phyloP scores from a whole-genome alignment of 257 asterid genomes.

The Fraxinus quadrangulata region DNA sequence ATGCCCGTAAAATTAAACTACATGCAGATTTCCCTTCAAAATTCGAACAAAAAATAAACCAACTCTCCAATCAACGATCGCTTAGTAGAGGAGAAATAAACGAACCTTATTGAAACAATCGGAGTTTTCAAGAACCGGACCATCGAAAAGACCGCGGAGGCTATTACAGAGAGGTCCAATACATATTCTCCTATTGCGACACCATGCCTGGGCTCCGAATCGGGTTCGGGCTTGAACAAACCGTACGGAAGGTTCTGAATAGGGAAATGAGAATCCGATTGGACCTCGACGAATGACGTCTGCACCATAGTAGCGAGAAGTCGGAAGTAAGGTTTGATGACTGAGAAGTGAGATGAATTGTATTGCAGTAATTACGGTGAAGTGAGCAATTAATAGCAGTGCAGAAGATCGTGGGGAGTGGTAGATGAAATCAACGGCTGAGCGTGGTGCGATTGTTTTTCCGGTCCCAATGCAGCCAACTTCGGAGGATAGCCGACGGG shows the following conservation, averaged over 20 bases:
- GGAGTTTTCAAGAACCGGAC: conserved; percentile 57
- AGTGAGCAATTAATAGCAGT: no score
- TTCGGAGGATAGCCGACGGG: no score
- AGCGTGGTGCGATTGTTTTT: not conserved
- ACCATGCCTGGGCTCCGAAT: conserved; percentile 64
- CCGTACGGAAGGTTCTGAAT: conserved; percentile 92
- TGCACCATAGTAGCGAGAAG: conserved; percentile 44
- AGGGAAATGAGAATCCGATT: conserved; percentile 86
- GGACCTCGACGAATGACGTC: conserved; percentile 75
- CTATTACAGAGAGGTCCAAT: conserved; percentile 68
- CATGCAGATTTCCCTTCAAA: not conserved
- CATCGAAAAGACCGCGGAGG: conserved; percentile 76
- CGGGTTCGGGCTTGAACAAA: conserved; percentile 62
- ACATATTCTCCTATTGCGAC: conserved; percentile 81
- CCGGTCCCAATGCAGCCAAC: not conserved
- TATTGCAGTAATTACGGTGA: not conserved
- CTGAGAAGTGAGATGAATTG: not conserved
- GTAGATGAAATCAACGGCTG: not conserved
- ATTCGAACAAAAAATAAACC: not conserved
- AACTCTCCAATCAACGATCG: not conserved
- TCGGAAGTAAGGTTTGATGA: not conserved
- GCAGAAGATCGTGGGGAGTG: not conserved
- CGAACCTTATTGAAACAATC: conserved; percentile 79
- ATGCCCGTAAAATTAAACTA: not conserved
- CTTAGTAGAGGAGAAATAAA: conserved; percentile 2